Evolutionary conservation across 306 rosid genomes (phyloP).

Genomic region (Dalbergia oliveri): DNA sequence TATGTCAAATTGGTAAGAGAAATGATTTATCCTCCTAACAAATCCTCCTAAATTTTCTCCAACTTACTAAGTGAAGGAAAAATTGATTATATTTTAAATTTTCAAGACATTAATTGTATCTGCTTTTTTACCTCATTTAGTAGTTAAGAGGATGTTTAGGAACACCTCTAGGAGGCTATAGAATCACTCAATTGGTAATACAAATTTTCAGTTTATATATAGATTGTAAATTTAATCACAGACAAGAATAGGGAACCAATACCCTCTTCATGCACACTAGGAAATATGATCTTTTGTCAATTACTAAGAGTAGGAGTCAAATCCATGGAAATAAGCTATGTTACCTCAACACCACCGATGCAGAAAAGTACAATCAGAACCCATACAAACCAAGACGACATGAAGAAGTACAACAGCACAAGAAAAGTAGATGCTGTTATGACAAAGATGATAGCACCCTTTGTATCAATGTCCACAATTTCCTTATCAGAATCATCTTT

Average conservation of each 20-base stretch:
- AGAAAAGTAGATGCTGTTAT: conserved; percentile 82
- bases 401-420: conserved; percentile 85
- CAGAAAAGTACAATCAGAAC: conserved; percentile 93
- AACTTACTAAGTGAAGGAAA: too few relatives aligned
- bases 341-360: conserved; percentile 94
- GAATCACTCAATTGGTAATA: too few relatives aligned
- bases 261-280: conserved; percentile 31
- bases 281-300: conserved; percentile 29
- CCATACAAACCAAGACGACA: conserved; percentile 98
- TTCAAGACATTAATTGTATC: too few relatives aligned
- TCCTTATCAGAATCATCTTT: conserved; percentile 68
- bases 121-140: too few relatives aligned
- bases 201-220: conserved; percentile 1
- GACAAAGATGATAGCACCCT: conserved; percentile 83
- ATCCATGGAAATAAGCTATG: conserved; percentile 33
- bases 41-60: too few relatives aligned
- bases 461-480: conserved; percentile 69
- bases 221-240: conserved; percentile 25
- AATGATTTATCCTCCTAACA: too few relatives aligned
- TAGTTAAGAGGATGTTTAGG: too few relatives aligned
- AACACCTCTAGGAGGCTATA: too few relatives aligned
- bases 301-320: conserved; percentile 27
- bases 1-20: conserved; percentile 18
- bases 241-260: conserved; percentile 34
- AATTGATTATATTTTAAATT: too few relatives aligned